These are phyloP conservation scores for Flaveria linearis DNA, from an alignment of 129 eudicot genomes.

Conservation along the genomic window DNA sequence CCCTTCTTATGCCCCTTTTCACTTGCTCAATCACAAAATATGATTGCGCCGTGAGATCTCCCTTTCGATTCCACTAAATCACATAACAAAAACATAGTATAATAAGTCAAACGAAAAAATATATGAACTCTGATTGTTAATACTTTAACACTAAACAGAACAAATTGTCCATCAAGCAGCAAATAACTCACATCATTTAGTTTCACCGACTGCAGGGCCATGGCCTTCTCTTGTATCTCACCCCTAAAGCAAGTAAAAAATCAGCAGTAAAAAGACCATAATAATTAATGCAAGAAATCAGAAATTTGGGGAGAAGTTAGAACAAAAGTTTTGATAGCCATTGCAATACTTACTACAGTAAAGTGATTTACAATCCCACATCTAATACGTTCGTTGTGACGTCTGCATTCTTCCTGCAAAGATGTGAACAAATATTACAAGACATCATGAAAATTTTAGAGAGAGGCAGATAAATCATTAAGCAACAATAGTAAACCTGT, in stretches of 20 bases:
- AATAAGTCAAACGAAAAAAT: neutral
- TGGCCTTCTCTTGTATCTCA: conserved; percentile 78
- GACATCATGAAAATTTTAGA: neutral
- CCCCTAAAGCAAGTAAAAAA: conserved; percentile 60
- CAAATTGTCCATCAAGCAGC: conserved; percentile 1
- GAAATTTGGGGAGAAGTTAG: neutral
- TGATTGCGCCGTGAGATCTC: conserved; percentile 72
- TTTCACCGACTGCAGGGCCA: conserved; percentile 62
- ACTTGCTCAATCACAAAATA: conserved; percentile 76
- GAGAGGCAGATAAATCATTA: neutral
- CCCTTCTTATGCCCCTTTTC: conserved; percentile 78
- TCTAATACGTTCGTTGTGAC: conserved; percentile 81
- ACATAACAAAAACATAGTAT: conserved; percentile 18
- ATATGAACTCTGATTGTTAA: conserved; percentile 3
- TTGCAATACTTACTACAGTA: conserved; percentile 68
- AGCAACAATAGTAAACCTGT: neutral
- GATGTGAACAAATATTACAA: conserved; percentile 19
- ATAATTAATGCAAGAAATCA: neutral
- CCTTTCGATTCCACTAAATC: conserved; percentile 65
- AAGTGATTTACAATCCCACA: conserved; percentile 83
- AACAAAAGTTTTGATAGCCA: conserved; percentile 1
- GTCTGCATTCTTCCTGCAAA: conserved; percentile 92
- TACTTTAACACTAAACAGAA: neutral
- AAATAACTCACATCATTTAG: conserved; percentile 69
- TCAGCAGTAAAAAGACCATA: conserved; percentile 3